Percentiles rank a stretch among this genome's conserved stretches.
Conservation (phyloP, 2,329 filamentous ascomycete species). For the Alternaria conjuncta region DNA sequence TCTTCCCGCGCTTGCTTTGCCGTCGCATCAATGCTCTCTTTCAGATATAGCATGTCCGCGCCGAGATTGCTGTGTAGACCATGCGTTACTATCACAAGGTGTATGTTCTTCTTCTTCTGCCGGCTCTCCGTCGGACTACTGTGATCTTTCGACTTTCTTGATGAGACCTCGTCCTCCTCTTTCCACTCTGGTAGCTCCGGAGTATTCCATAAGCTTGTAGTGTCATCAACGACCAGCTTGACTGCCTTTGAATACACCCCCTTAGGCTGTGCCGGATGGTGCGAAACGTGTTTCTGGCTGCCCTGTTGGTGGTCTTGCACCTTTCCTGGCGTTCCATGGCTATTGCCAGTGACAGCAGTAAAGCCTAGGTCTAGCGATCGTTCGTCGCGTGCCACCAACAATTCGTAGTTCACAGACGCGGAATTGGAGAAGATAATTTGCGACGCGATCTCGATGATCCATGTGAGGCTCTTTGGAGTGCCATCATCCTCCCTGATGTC, state of each 20-base stretch:
- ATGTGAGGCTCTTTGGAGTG: constrained; percentile 68
- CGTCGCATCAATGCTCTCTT: constrained; percentile 92
- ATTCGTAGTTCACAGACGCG: constrained; percentile 85
- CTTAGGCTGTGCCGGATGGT: constrained; percentile 68
- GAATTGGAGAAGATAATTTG: constrained; percentile 94
- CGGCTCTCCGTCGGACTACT: constrained; percentile 18
- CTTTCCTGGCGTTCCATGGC: constrained; percentile 63
- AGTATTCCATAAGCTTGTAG: constrained; percentile 89
- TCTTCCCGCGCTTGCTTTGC: constrained; percentile 76
- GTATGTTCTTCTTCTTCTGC: constrained; percentile 76
- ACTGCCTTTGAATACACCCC: constrained; percentile 88
- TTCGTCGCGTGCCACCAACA: constrained; percentile 84
- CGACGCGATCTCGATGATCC: constrained; percentile 89
- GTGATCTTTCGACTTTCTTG: constrained; percentile 35
- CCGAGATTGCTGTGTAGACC: constrained; percentile 95
- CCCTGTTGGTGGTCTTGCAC: constrained; percentile 78
- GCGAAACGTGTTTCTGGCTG: constrained; percentile 56
- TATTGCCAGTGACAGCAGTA: constrained; percentile 60
- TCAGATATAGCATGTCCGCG: constrained; percentile 95
- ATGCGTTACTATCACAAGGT: constrained; percentile 91
- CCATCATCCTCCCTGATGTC: constrained; percentile 27
- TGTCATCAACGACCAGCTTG: constrained; percentile 82
- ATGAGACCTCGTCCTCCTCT: constrained; percentile 39
- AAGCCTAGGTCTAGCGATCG: constrained; percentile 76
- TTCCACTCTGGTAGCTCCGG: constrained; percentile 75